Evolutionary conservation across 2,329 filamentous ascomycete species (phyloP).

Genomic region (Hypocreales sp.): DNA sequence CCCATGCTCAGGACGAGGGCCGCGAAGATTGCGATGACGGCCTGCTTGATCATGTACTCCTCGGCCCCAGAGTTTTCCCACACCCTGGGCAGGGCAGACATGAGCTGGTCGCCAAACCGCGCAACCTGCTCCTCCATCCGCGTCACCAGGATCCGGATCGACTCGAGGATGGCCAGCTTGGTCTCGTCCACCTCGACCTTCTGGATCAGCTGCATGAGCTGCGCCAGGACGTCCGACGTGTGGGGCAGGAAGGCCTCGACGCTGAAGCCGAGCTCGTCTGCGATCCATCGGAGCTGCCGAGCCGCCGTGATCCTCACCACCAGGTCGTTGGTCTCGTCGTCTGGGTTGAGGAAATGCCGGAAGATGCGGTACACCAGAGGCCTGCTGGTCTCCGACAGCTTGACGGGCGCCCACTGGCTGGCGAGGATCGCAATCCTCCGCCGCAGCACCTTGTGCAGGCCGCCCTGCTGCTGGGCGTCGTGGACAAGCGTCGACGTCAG

Average conservation of each 20-base stretch:
- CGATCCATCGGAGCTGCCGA: conserved; percentile 63
- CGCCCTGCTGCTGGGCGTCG: conserved; percentile 54
- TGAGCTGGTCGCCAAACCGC: conserved; percentile 62
- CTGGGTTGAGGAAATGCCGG: conserved; percentile 64
- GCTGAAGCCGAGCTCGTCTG: conserved; percentile 74
- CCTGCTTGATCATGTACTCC: conserved; percentile 86
- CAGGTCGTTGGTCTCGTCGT: conserved; percentile 69
- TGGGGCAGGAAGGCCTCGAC: conserved; percentile 62
- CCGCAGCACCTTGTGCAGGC: conserved; percentile 64
- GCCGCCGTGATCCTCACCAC: conserved; percentile 88
- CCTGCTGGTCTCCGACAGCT: conserved; percentile 51
- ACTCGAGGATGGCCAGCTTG: conserved; percentile 79
- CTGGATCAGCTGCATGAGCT: conserved; percentile 62
- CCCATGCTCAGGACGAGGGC: conserved; percentile 80
- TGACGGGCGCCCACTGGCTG: conserved; percentile 77
- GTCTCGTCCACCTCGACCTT: conserved; percentile 74
- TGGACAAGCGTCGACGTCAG: conserved; percentile 58
- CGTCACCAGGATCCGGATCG: conserved; percentile 65
- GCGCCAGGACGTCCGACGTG: conserved; percentile 55
- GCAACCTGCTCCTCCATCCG: conserved; percentile 61
- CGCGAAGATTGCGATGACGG: conserved; percentile 72
- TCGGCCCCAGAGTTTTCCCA: conserved; percentile 72
- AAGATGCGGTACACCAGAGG: conserved; percentile 78
- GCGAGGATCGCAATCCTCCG: conserved; percentile 79
- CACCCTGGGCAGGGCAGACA: conserved; percentile 61